A percentile compares a stretch with the other conserved stretches of the same genome.
Conservation (phyloP, 2,329 filamentous ascomycete species). For the Alternaria postmessia region DNA sequence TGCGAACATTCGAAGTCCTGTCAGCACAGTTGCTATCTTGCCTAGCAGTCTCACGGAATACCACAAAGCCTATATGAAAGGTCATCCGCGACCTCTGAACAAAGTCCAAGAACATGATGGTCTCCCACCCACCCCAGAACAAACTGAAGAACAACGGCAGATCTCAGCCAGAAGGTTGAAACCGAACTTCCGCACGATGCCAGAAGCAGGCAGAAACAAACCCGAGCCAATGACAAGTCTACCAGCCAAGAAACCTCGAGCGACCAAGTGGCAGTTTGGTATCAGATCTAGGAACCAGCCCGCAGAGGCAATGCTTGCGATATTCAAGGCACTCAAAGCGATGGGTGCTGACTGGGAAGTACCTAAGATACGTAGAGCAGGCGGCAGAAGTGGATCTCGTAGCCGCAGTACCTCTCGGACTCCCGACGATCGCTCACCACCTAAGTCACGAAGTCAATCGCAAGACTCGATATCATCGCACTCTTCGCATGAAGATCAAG, state of each 20-base stretch:
- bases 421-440: conserved; percentile 39
- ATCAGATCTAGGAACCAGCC: conserved; percentile 94
- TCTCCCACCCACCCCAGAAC: conserved; percentile 52
- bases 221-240: conserved; percentile 64
- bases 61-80: conserved; percentile 89
- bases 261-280: conserved; percentile 96
- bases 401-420: conserved; percentile 43
- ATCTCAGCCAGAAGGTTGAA: conserved; percentile 83
- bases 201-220: conserved; percentile 63
- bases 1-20: conserved; percentile 52
- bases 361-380: conserved; percentile 51
- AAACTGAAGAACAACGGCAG: conserved; percentile 71
- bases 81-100: conserved; percentile 54
- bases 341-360: conserved; percentile 89
- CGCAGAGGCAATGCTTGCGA: conserved; percentile 91
- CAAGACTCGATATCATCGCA: conserved; percentile 45
- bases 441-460: conserved; percentile 44
- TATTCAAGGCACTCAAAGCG: conserved; percentile 89
- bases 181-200: conserved; percentile 77
- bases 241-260: conserved; percentile 74
- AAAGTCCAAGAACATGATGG: conserved; percentile 30
- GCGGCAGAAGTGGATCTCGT: conserved; percentile 51
- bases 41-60: conserved; percentile 91
- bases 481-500: conserved; percentile 36
- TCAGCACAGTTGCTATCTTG: conserved; percentile 87